Conservation (phyloP, 331 rosid species). For the Telfairia occidentalis region DNA sequence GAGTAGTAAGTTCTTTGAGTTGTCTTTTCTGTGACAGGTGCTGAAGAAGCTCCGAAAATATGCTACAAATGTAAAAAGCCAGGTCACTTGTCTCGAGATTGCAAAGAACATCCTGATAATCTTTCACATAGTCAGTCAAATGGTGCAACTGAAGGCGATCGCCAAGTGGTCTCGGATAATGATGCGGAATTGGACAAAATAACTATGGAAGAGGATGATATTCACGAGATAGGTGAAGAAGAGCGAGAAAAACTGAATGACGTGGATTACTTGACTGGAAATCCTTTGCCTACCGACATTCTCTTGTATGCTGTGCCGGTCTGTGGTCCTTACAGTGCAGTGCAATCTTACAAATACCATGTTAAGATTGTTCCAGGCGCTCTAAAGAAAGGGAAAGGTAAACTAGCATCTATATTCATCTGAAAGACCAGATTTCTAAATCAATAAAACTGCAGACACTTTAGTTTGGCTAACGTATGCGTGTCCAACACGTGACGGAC, state of each 20-base stretch:
- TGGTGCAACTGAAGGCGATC: conserved; percentile 34
- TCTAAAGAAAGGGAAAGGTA: conserved; percentile 91
- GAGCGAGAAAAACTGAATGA: conserved; percentile 81
- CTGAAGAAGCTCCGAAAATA: conserved; percentile 61
- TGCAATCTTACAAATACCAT: conserved; percentile 78
- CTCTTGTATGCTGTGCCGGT: conserved; percentile 86
- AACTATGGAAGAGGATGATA: conserved; percentile 86
- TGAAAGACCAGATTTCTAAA: not conserved
- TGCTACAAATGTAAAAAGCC: conserved; percentile 90
- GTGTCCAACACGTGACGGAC: no score
- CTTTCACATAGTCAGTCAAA: conserved; percentile 26
- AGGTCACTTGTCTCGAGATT: conserved; percentile 89
- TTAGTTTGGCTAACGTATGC: no score
- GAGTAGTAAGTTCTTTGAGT: not conserved
- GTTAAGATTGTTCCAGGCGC: conserved; percentile 93
- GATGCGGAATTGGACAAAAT: conserved; percentile 49
- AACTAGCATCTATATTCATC: not conserved
- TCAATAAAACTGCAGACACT: no score
- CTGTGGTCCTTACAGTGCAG: conserved; percentile 79
- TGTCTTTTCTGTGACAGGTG: conserved; percentile 27
- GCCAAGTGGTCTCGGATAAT: conserved; percentile 21
- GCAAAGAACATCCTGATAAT: conserved; percentile 49
- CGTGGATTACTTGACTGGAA: conserved; percentile 94
- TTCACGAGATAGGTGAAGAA: conserved; percentile 94
- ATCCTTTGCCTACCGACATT: conserved; percentile 76